phyloP scores from a whole-genome alignment of 1,284 basidiomycete genomes.

The Ustilago cynodontis region DNA sequence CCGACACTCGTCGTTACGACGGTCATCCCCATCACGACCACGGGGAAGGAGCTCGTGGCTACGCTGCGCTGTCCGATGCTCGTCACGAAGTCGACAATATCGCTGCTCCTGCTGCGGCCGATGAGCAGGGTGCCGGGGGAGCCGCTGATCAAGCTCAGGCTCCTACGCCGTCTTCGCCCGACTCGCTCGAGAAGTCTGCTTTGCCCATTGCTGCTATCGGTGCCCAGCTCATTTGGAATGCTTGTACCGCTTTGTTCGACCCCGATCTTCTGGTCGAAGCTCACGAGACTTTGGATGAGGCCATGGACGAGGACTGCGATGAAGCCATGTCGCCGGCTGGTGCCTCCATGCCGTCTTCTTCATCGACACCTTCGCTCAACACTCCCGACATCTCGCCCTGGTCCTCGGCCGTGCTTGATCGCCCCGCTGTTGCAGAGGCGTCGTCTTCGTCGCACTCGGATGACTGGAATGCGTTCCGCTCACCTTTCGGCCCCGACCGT shows the following conservation, averaged over 20 bases:
- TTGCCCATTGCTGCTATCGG: conserved; percentile 62
- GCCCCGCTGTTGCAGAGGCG: conserved; percentile 12
- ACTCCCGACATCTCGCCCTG: conserved; percentile 51
- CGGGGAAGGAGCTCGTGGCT: conserved; percentile 2
- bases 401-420: conserved; percentile 37
- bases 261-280: conserved; percentile 43
- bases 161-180: conserved; percentile 58
- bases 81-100: conserved; percentile 11
- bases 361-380: conserved; percentile 43
- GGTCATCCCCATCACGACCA: background rate
- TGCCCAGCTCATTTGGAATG: conserved; percentile 66
- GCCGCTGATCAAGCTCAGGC: conserved; percentile 23
- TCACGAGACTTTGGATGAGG: conserved; percentile 39
- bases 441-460: conserved; percentile 9
- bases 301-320: conserved; percentile 35
- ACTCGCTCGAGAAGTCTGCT: conserved; percentile 60
- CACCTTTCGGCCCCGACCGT: conserved; percentile 48
- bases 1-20: conserved; percentile 16
- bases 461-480: conserved; percentile 55
- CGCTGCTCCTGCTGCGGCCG: background rate
- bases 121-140: conserved; percentile 3
- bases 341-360: conserved; percentile 42
- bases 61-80: conserved; percentile 18
- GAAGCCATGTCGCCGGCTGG: conserved; percentile 37
- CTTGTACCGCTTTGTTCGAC: conserved; percentile 56